Evolutionary conservation across 2,329 filamentous ascomycete genomes (phyloP), one percentile per base, ranked within the genome.

Genomic region (Talaromyces sp.): DNA sequence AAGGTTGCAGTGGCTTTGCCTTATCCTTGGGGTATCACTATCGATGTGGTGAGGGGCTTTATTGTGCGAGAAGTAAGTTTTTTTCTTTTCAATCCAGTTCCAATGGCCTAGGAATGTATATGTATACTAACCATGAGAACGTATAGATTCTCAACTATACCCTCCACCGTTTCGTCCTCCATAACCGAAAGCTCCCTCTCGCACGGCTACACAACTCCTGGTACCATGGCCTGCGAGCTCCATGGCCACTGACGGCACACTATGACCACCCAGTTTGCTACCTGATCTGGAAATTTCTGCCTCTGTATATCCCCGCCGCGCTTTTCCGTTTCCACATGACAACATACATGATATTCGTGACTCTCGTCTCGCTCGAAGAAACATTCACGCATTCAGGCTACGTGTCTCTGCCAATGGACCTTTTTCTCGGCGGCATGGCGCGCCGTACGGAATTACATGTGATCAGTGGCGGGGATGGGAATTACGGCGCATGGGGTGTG

Each of bases 151-250:
- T 73, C 4, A 62, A 66, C 60, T 96, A 96, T 72, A 82, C 86
- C 67, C 81, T 91, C 65, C 91, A 96, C 75, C 86, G 89, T 56
- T 83, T 84, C 69, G 62, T 88, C 27, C 81, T 96, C 9, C 91
- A 96, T 75, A 81, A 56, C 79, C 85, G 70, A 62, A 68, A 54
- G 56, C 67, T 58, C 81, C 79, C 69, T 77, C 77, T 68, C 86
- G 90, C 75, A 73, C 79, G 64, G 35, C 64, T 75, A 69, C 85
- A 87, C 66, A 63, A 74, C 21, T 66, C 68, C 35, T 87, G 84
- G 84, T 84, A 86, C 60, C 84, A 87, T 67, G 76, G 75, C 50
- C 70, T 86, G 51, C 68, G 66, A 24, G 71, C 80, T 13, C 83
- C 84, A 0, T 86, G 81, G 68, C 82, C 84, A 17, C 74, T 87